Percentiles rank a stretch among this genome's conserved stretches.
Evolutionary conservation across 2,329 filamentous ascomycete species (phyloP).

Genomic region (Talaromyces sp.): DNA sequence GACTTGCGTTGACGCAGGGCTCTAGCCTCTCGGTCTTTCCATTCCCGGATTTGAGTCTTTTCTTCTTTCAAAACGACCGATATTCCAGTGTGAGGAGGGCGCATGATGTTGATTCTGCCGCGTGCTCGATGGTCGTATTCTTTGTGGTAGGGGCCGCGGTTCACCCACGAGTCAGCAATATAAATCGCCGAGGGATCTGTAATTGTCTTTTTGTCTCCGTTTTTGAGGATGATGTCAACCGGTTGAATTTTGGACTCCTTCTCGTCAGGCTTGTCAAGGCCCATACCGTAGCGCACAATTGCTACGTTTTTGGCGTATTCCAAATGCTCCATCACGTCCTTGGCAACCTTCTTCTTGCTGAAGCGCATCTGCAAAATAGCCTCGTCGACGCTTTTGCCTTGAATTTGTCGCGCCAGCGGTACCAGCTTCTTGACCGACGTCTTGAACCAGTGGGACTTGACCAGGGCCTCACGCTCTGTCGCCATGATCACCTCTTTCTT

Average conservation of each 20-base stretch:
- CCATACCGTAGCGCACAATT: conserved; percentile 78
- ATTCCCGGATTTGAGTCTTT: conserved; percentile 75
- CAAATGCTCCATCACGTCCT: conserved; percentile 72
- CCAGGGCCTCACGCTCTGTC: conserved; percentile 52
- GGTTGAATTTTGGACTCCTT: conserved; percentile 28
- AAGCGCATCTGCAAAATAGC: conserved; percentile 93
- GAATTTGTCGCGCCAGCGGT: conserved; percentile 78
- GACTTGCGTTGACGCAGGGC: conserved; percentile 66
- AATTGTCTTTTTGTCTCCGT: conserved; percentile 66
- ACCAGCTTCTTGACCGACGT: conserved; percentile 90
- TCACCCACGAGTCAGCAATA: conserved; percentile 89
- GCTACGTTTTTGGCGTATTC: conserved; percentile 77
- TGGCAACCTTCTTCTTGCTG: conserved; percentile 85
- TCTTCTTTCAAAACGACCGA: conserved; percentile 87
- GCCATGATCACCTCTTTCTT: conserved; percentile 63
- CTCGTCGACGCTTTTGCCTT: conserved; percentile 88
- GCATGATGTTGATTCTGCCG: conserved; percentile 62
- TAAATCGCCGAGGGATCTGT: conserved; percentile 77
- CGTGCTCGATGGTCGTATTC: conserved; percentile 68
- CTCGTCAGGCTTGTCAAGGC: conserved; percentile 44
- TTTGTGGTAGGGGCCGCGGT: conserved; percentile 60
- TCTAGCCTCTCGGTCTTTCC: conserved; percentile 71
- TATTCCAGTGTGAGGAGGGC: conserved; percentile 68
- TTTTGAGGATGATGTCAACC: conserved; percentile 63
- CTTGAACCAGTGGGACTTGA: conserved; percentile 66